Base-by-base conservation (phyloP, 371 early-diverging fungal species). In the Syncephalis plumigaleata region DNA sequence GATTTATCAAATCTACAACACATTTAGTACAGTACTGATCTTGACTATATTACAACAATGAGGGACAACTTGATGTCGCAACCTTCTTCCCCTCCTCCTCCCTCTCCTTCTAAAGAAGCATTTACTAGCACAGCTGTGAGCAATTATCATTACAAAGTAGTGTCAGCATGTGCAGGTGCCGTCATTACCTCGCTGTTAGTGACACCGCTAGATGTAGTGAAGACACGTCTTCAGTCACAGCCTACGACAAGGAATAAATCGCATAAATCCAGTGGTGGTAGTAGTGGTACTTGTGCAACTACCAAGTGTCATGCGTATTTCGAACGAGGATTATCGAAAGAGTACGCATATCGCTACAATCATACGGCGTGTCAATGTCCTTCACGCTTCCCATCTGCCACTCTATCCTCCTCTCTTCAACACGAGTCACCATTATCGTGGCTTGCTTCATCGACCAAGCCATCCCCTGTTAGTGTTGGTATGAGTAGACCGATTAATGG, bases 151-250 rank as follows among this genome's bases (percentile, higher is more conserved):
- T 60, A 60, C 56, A 80, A 68, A 50, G 68, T 84, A 55, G 25
- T 82, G 13, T 85, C 88, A 15, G 88, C 88, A 8, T 73, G 81
- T 55, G 57, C 64, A 9, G 88, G 88, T 0, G 84, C 85, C 4
- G 50, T 80, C 2, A 44, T 81, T 25, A 84, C 85, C 11, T 82
- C 85, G 0, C 9, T 62, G 17, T 54, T 61, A 73, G 85, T 85
- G 25, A 92, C 93, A 3, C 93, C 93, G 8, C 77, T 93, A 56
- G 93, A 93, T 58, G 90, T 93, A 13, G 78, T 93, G 36, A 93
- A 93, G 58, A 87, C 86, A 36, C 68, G 93, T 36, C 70, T 91
- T 64, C 93, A 92, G 56, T 74, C 84, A 2, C 83, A 78, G 49
- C 58, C 69, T 2, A 60, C 73, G 13, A 2, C 44, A 25, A 45